These are phyloP conservation scores for Aspergillus ibericus DNA, from an alignment of 2,329 filamentous ascomycete species.

Conservation along the genomic window DNA sequence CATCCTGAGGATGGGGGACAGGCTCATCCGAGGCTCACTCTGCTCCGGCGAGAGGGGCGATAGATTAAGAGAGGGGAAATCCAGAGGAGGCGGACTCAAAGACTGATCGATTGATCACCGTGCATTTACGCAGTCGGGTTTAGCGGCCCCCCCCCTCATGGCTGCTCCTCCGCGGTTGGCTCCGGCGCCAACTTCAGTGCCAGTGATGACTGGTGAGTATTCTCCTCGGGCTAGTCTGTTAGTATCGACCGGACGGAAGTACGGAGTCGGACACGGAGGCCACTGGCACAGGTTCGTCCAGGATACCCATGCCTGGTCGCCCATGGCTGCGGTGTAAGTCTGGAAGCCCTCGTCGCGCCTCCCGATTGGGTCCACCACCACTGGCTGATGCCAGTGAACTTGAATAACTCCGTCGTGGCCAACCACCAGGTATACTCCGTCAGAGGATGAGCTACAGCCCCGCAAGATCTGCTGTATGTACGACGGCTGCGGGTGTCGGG, in stretches of 20 bases:
- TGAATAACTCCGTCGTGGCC: neutral
- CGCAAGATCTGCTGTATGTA: constrained; percentile 27
- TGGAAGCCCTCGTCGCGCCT: neutral
- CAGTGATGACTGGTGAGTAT: neutral
- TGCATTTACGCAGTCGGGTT: constrained; percentile 9
- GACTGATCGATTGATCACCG: constrained; percentile 3
- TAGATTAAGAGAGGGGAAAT: constrained; percentile 1
- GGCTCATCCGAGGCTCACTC: neutral
- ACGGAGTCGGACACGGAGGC: neutral
- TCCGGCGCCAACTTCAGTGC: neutral
- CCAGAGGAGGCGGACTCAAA: neutral
- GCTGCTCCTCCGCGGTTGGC: neutral
- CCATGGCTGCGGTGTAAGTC: neutral
- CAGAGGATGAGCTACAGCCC: constrained; percentile 13
- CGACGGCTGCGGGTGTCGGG: constrained; percentile 27
- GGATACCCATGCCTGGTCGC: neutral
- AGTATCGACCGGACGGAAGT: neutral
- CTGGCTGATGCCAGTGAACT: neutral
- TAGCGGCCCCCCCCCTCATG: neutral
- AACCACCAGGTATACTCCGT: neutral
- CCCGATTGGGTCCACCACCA: neutral
- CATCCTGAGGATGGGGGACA: neutral
- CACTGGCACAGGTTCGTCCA: neutral
- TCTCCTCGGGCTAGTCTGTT: neutral
- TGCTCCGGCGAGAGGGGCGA: neutral